Percentiles rank a stretch among this genome's conserved stretches.
Conservation (phyloP, 352 stramenopile species). For the Globisporangium recalcitrans region DNA sequence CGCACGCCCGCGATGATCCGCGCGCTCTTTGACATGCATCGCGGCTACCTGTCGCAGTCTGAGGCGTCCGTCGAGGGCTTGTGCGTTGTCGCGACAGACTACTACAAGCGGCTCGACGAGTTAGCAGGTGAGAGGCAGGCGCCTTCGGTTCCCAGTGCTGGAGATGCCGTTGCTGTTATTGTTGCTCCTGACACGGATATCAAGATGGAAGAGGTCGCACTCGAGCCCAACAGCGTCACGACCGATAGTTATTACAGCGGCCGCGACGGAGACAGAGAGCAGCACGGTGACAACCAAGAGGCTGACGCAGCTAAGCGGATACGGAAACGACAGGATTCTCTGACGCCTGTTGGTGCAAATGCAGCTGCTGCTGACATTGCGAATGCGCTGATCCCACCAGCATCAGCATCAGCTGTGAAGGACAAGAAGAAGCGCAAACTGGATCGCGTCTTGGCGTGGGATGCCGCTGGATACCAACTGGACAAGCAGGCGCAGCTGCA, state of each 20-base stretch:
- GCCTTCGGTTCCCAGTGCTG: not conserved
- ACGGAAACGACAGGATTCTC: conserved; percentile 6
- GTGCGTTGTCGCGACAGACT: conserved; percentile 60
- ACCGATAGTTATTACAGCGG: not conserved
- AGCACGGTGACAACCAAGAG: not conserved
- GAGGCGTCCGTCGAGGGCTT: conserved; percentile 69
- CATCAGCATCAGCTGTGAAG: not conserved
- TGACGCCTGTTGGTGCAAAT: not conserved
- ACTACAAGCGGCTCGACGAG: conserved; percentile 50
- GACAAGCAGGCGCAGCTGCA: conserved; percentile 18
- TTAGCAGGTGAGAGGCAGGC: not conserved
- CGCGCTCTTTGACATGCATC: conserved; percentile 58
- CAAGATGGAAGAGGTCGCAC: conserved; percentile 11
- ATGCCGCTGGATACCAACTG: conserved; percentile 23
- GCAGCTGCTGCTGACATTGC: not conserved
- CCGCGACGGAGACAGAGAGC: not conserved
- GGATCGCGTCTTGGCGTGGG: conserved; percentile 31
- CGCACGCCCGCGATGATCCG: conserved; percentile 59
- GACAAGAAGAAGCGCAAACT: conserved; percentile 46
- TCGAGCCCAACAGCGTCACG: not conserved
- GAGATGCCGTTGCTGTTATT: not conserved
- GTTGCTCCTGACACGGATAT: conserved; percentile 6
- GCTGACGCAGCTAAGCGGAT: conserved; percentile 4
- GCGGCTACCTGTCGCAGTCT: conserved; percentile 58
- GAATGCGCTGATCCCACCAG: not conserved